Percentiles rank a stretch among this genome's conserved stretches.
These are phyloP conservation scores for Eleusine coracana DNA, from an alignment of 176 grass and related monocot genomes.

Conservation along the genomic window DNA sequence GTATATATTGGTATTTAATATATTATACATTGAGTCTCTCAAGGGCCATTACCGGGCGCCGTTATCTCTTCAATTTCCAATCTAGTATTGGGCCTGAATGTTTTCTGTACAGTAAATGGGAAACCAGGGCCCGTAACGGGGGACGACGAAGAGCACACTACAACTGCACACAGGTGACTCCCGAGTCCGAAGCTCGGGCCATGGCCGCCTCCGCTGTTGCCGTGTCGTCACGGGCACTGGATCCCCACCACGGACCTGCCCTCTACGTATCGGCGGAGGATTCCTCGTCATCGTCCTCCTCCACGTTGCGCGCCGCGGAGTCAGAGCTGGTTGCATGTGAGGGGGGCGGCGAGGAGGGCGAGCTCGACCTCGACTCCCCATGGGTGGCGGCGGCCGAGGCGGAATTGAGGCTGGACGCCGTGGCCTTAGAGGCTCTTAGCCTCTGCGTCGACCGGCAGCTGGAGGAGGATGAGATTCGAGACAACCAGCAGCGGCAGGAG, in stretches of 20 bases:
- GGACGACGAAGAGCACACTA: too few relatives aligned
- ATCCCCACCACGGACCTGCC: background rate
- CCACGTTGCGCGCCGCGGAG: background rate
- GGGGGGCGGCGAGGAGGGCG: conserved; percentile 3
- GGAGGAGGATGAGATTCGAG: conserved; percentile 17
- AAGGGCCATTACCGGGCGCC: too few relatives aligned
- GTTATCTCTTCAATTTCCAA: too few relatives aligned
- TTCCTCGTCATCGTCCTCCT: conserved; percentile 25
- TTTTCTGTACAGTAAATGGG: too few relatives aligned
- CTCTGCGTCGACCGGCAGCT: background rate
- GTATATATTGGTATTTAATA: too few relatives aligned
- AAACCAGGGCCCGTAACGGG: too few relatives aligned
- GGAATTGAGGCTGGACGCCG: conserved; percentile 17
- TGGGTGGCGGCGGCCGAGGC: conserved; percentile 39
- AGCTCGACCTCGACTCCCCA: conserved; percentile 37
- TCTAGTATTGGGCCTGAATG: too few relatives aligned
- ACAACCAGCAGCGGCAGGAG: conserved; percentile 40
- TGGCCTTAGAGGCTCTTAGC: background rate
- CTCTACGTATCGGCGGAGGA: background rate
- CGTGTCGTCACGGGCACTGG: background rate
- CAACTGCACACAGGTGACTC: too few relatives aligned
- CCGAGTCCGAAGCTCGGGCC: background rate
- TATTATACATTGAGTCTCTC: too few relatives aligned
- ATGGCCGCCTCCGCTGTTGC: background rate
- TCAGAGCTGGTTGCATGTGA: background rate